Conservation (phyloP, 768 basidiomycete genomes). For the Hygrocybe coccinea region DNA sequence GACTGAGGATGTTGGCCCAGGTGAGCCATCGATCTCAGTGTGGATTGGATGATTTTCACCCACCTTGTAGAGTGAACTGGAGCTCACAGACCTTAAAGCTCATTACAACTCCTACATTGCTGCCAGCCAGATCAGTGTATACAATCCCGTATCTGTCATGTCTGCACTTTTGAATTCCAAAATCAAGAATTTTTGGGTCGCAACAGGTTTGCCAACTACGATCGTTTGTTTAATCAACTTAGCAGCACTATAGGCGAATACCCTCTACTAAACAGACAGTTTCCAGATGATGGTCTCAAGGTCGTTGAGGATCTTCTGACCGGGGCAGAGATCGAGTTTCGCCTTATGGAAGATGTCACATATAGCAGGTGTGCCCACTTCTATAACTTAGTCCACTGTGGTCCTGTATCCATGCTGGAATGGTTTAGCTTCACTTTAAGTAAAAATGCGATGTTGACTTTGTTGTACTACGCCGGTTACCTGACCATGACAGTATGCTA, state of each 20-base stretch:
- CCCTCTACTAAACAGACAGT: constrained; percentile 12
- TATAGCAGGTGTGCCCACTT: constrained; percentile 8
- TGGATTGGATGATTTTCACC: constrained; percentile 7
- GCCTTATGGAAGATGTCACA: constrained; percentile 9
- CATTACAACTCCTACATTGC: constrained; percentile 12
- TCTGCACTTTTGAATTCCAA: constrained; percentile 8
- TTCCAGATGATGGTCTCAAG: constrained; percentile 9
- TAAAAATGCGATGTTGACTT: constrained; percentile 12
- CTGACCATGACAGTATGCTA: constrained; percentile 14
- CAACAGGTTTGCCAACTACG: not conserved
- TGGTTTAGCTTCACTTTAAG: constrained; percentile 1
- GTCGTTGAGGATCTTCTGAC: constrained; percentile 11
- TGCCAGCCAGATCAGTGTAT: constrained; percentile 11
- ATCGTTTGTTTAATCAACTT: constrained; percentile 3
- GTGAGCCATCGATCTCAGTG: constrained; percentile 9
- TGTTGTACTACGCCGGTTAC: constrained; percentile 15
- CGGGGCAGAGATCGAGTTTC: constrained; percentile 9
- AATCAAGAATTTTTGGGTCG: constrained; percentile 6
- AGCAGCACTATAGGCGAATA: constrained; percentile 7
- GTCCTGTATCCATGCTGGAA: constrained; percentile 10
- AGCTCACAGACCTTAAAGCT: constrained; percentile 12
- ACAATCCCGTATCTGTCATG: constrained; percentile 13
- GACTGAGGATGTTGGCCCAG: constrained; percentile 5
- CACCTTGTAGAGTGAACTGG: constrained; percentile 7
- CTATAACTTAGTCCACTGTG: constrained; percentile 12